Evolutionary conservation across 257 asterid species (phyloP), one percentile per base, ranked within the genome.

Genomic region (Apocynum venetum): DNA sequence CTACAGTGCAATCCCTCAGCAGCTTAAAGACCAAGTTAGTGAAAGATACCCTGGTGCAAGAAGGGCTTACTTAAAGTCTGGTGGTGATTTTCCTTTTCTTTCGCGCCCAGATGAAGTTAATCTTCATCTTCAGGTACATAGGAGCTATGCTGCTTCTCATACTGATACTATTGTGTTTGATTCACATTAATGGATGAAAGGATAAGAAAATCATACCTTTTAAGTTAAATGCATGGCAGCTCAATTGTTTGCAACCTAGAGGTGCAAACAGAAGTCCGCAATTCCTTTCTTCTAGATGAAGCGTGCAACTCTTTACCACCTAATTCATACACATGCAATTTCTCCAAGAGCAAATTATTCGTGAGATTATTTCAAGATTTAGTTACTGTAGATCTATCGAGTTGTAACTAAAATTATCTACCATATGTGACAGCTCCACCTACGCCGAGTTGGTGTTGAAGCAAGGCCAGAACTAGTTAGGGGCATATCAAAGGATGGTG

Each of bases 51-150:
- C 97, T n/a, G 97, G 91, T 71, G 99, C 97, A 44, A 89, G 97
- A 85, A 92, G 84, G 83, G 99, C 98, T 31, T 67, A 88, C 82
- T 88, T 96, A 84, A 93, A 96, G 84, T 81, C 92, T 8, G 98
- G 98, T 52, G 97, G 99, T 49, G 98, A 91, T 84, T 93, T 93
- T 77, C 99, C 98, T 73, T 96, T 96, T 81, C 99, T 93, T 81
- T 96, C 98, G 8, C 87, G 97, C 41, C 88, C 99, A 0, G 99
- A 90, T 83, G 99, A 96, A 93, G 93, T 96, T 76, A 93, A 91
- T 87, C 97, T 93, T 80, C 97, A 96, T 84, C 99, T 96, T 86
- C 99, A 91, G 99, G 99, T 93, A 84, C 52, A 68, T 68, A 46
- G 0, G 6, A 20, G 20, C 52, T 65, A 9, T 40, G 13, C 60